Base-by-base conservation (phyloP, 1,284 basidiomycete species). In the Anthracocystis panici-leucophaei region DNA sequence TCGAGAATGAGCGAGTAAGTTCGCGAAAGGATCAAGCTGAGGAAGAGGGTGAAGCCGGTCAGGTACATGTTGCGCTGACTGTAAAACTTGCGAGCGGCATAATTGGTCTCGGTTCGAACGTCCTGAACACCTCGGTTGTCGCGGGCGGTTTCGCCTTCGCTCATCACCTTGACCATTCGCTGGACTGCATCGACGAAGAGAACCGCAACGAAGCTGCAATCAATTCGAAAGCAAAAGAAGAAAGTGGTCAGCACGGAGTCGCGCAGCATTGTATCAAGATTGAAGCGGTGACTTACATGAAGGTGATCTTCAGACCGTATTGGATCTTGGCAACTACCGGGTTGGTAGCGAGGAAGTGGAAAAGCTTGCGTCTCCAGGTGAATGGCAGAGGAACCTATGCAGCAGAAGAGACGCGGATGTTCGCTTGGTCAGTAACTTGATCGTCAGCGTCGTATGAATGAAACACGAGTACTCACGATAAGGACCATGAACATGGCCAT, bases 1-100 rank as follows among this genome's bases (percentile, higher is more conserved):
- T 97, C 93, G 78, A 95, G 90, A 61, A 93, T 90, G 84, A 97
- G 93, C 86, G 92, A 92, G 88, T 96, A 96, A 5, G 92, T 94
- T 79, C 95, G 91, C 9, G 94, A 92, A 77, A 97, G 91, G 79
- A 97, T 92, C 69, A 85, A 56, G 71, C 81, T 82, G 35, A 97
- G 91, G 91, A 97, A 97, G 49, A 98, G 89, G 60, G 92, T 94
- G 64, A 85, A 85, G 18, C 84, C 84, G 45, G 95, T 97, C 21
- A 97, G 89, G 86, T 97, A 97, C 68, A 92, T 90, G 87, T 92
- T 92, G 75, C 65, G 59, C 84, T 88, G 88, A 53, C 87, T 87
- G 85, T 97, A 97, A 88, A 97, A 97, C 86, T 94, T 82, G 68
- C 93, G 89, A 16, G 94, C 94, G 8, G 93, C 90, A 84, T 94